These are phyloP conservation scores for Cocos nucifera DNA, from an alignment of 176 grass and related monocot species.

Conservation along the genomic window DNA sequence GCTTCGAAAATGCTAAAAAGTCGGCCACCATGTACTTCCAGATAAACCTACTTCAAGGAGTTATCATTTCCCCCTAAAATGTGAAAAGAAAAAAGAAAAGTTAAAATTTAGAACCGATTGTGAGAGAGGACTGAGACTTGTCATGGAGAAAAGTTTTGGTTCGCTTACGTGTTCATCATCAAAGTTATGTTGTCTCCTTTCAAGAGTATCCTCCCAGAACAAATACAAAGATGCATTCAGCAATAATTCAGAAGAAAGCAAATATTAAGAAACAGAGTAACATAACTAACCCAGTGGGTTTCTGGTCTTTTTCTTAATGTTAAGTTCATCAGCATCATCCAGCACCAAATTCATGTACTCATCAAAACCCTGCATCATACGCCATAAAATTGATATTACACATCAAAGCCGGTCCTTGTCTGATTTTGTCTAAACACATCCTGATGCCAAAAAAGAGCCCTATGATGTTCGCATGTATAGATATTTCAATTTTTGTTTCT, in stretches of 20 bases:
- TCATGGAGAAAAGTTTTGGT: background rate
- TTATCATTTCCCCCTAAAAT: too few species aligned
- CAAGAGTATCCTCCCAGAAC: conserved; percentile 61
- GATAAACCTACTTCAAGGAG: too few species aligned
- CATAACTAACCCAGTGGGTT: conserved; percentile 56
- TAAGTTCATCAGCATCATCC: conserved; percentile 86
- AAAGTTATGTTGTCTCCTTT: conserved; percentile 1
- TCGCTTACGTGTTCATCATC: background rate
- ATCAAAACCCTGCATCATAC: conserved; percentile 57
- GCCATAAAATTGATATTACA: too few species aligned
- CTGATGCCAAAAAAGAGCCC: too few species aligned
- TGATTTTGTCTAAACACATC: too few species aligned
- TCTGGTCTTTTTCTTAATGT: conserved; percentile 75
- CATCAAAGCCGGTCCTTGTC: too few species aligned
- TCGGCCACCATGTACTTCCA: too few species aligned
- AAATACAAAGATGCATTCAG: conserved; percentile 11
- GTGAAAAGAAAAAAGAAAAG: background rate
- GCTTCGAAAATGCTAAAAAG: too few species aligned
- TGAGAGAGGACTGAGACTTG: background rate
- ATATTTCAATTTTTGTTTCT: too few species aligned
- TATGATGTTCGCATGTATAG: too few species aligned
- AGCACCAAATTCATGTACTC: conserved; percentile 99
- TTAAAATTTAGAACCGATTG: background rate
- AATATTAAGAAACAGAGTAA: background rate
- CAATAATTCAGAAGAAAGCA: background rate